Percentiles rank a stretch among this genome's conserved stretches.
These are phyloP conservation scores for Mitragyna speciosa DNA, from an alignment of 257 asterid species.

Conservation along the genomic window DNA sequence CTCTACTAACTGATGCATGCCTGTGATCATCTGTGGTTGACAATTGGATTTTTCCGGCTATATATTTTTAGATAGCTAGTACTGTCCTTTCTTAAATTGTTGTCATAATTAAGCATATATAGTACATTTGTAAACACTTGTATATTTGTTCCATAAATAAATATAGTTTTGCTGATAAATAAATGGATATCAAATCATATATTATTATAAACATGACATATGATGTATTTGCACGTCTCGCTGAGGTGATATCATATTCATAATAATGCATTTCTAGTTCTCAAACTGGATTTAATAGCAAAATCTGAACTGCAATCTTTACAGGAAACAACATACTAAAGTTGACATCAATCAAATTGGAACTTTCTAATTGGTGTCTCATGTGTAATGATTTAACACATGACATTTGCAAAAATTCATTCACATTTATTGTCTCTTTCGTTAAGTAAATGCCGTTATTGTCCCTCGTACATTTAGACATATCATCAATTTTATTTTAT, in stretches of 20 bases:
- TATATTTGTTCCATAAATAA: neutral
- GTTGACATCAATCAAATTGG: neutral
- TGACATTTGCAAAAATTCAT: too few relatives aligned
- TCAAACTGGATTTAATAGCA: neutral
- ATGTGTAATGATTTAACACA: too few relatives aligned
- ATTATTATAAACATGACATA: neutral
- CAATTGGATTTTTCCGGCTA: neutral
- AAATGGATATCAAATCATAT: neutral
- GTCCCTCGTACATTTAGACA: too few relatives aligned
- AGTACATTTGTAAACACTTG: neutral
- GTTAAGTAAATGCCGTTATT: too few relatives aligned
- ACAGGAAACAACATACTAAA: neutral
- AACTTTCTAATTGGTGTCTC: too few relatives aligned
- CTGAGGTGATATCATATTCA: neutral
- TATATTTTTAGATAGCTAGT: neutral
- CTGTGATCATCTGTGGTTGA: neutral
- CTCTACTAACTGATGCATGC: neutral
- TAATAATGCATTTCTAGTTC: too few relatives aligned
- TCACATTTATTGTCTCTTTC: too few relatives aligned
- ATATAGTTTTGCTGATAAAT: neutral
- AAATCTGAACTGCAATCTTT: neutral
- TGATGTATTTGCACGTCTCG: neutral
- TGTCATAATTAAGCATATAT: neutral
- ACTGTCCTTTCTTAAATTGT: neutral
- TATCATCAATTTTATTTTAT: too few relatives aligned